phyloP scores from a whole-genome alignment of 306 rosid genomes.

The Trifolium subterraneum region DNA sequence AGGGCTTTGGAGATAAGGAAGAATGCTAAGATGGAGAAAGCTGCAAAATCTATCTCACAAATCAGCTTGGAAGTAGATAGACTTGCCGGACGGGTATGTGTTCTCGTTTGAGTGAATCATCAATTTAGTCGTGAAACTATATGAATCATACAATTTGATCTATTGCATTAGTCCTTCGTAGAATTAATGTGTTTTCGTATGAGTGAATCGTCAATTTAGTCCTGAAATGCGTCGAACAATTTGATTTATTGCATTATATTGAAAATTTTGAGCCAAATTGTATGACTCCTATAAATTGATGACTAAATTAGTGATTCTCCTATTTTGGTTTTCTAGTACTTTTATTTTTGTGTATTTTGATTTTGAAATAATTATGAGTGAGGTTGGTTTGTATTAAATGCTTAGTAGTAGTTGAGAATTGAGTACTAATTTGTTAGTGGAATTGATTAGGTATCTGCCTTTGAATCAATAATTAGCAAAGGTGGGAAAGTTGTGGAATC shows the following conservation, averaged over 20 bases:
- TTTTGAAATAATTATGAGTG: conserved; percentile 20
- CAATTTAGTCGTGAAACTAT: not conserved
- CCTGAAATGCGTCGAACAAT: not conserved
- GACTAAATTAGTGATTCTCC: not conserved
- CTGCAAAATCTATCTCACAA: conserved; percentile 78
- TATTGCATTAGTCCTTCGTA: not conserved
- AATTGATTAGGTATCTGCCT: conserved; percentile 74
- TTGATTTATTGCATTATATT: not conserved
- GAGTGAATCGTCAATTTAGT: not conserved
- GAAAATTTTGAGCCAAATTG: not conserved
- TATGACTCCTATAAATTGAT: not conserved
- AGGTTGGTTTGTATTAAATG: conserved; percentile 33
- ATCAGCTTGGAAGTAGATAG: conserved; percentile 91
- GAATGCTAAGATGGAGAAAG: conserved; percentile 87
- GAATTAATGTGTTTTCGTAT: not conserved
- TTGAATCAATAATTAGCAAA: conserved; percentile 74
- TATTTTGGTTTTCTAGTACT: not conserved
- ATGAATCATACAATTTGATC: not conserved
- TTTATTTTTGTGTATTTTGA: not conserved
- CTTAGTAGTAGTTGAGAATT: conserved; percentile 24
- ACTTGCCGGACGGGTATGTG: conserved; percentile 78
- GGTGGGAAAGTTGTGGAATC: conserved; percentile 87
- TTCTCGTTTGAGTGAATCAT: not conserved
- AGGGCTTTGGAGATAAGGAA: conserved; percentile 78
- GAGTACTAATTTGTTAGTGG: conserved; percentile 40